Conservation (phyloP, 352 stramenopile species). For the Phytophthora multivora region DNA sequence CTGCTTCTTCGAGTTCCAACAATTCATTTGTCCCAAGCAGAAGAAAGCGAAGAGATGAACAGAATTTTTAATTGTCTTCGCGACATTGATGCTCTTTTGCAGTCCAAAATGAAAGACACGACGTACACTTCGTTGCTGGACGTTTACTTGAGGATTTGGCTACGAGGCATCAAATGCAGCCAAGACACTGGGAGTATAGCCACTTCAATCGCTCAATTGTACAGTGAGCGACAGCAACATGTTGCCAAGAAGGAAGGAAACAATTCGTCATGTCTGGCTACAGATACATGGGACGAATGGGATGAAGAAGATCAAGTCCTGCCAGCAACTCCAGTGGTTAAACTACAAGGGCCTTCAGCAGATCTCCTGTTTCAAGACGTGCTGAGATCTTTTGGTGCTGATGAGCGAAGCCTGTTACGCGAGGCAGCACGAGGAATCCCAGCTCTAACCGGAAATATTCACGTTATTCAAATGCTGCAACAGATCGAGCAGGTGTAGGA, state of each 20-base stretch:
- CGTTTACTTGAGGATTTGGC: constrained; percentile 36
- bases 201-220: constrained; percentile 8
- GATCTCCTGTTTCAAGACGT: constrained; percentile 20
- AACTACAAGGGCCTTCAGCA: not conserved
- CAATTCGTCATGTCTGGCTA: not conserved
- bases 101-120: constrained; percentile 12
- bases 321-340: constrained; percentile 11
- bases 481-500: constrained; percentile 17
- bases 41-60: constrained; percentile 15
- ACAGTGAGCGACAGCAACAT: constrained; percentile 19
- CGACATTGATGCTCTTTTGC: not conserved
- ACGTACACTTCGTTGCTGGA: constrained; percentile 12
- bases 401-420: constrained; percentile 2
- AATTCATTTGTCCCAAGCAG: not conserved
- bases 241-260: constrained; percentile 1
- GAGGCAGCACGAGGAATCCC: not conserved
- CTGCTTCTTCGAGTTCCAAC: constrained; percentile 29
- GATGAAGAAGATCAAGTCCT: constrained; percentile 37
- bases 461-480: constrained; percentile 26
- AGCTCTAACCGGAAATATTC: constrained; percentile 1
- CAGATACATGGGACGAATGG: constrained; percentile 47
- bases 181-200: not conserved
- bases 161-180: not conserved
- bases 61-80: constrained; percentile 5
- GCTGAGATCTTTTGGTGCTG: constrained; percentile 7